Evolutionary conservation across 352 stramenopile species (phyloP).

Genomic region (Phytophthora brassicae): DNA sequence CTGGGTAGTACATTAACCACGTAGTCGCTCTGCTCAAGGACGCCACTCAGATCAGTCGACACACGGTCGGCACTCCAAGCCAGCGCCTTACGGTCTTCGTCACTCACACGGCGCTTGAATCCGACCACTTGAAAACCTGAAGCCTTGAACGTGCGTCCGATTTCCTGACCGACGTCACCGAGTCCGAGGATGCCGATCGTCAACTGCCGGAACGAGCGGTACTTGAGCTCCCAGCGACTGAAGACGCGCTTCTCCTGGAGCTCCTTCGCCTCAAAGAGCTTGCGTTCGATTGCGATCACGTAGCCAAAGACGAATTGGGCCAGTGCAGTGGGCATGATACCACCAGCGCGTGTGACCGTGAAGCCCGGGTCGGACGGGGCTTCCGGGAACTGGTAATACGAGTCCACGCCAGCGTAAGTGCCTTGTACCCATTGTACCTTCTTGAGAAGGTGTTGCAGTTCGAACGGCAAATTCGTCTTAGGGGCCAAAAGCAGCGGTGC

Average conservation of each 20-base stretch:
- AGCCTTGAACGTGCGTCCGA: slow-evolving; percentile 48
- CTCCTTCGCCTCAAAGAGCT: slow-evolving; percentile 41
- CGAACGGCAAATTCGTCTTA: slow-evolving; percentile 34
- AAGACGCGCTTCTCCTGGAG: slow-evolving; percentile 38
- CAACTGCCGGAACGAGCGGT: slow-evolving; percentile 42
- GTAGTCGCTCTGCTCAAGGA: slow-evolving; percentile 67
- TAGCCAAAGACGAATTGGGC: slow-evolving; percentile 54
- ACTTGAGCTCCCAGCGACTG: slow-evolving; percentile 38
- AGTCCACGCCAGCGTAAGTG: slow-evolving; percentile 56
- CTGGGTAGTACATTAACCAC: slow-evolving; percentile 86
- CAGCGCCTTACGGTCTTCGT: slow-evolving; percentile 18
- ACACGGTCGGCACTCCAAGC: slow-evolving; percentile 37
- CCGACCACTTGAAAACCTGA: slow-evolving; percentile 63
- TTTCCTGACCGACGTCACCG: slow-evolving; percentile 62
- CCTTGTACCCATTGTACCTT: slow-evolving; percentile 58
- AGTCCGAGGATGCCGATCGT: slow-evolving; percentile 64
- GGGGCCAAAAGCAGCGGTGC: slow-evolving; percentile 37
- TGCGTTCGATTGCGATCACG: slow-evolving; percentile 44
- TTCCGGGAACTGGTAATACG: slow-evolving; percentile 37
- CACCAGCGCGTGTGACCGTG: slow-evolving; percentile 47
- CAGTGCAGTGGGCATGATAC: slow-evolving; percentile 54
- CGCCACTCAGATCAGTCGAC: slow-evolving; percentile 44
- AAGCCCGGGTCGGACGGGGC: slow-evolving; percentile 30
- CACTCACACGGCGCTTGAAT: slow-evolving; percentile 60
- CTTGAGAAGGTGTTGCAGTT: slow-evolving; percentile 43